These are phyloP conservation scores for Ophiobolus disseminans DNA, from an alignment of 2,329 filamentous ascomycete species.

Conservation along the genomic window DNA sequence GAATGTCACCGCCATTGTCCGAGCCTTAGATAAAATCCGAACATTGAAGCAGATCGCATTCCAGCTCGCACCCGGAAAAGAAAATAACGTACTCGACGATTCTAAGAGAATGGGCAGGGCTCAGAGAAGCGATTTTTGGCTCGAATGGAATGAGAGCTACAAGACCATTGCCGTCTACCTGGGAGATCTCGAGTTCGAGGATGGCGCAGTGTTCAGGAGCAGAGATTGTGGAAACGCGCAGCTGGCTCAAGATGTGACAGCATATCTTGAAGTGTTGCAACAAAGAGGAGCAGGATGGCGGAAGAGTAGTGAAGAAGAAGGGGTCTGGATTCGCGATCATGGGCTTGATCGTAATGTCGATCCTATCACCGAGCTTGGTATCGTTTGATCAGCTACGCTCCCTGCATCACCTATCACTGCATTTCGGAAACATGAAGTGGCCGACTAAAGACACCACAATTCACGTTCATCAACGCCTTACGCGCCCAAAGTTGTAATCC, in stretches of 20 bases:
- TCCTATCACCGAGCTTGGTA: background rate
- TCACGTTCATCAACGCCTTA: too few species aligned
- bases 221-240: constrained; percentile 29
- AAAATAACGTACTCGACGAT: constrained; percentile 49
- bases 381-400: background rate
- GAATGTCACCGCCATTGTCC: constrained; percentile 57
- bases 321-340: constrained; percentile 31
- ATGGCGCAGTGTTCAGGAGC: constrained; percentile 32
- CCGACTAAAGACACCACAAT: background rate
- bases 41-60: constrained; percentile 46
- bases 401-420: background rate
- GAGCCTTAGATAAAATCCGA: constrained; percentile 33
- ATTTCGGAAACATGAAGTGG: background rate
- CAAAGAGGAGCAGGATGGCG: constrained; percentile 34
- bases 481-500: too few species aligned
- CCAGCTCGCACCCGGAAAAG: constrained; percentile 52
- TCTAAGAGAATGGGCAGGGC: constrained; percentile 50
- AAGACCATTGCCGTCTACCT: constrained; percentile 33
- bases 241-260: constrained; percentile 30
- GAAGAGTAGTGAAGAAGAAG: constrained; percentile 18
- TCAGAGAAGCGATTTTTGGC: constrained; percentile 51
- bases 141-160: constrained; percentile 45
- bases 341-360: constrained; percentile 11
- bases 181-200: constrained; percentile 26
- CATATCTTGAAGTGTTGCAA: constrained; percentile 29